Percentiles rank a stretch among this genome's conserved stretches.
These are phyloP conservation scores for Diaporthe vaccinii DNA, from an alignment of 2,329 filamentous ascomycete genomes.

Conservation along the genomic window DNA sequence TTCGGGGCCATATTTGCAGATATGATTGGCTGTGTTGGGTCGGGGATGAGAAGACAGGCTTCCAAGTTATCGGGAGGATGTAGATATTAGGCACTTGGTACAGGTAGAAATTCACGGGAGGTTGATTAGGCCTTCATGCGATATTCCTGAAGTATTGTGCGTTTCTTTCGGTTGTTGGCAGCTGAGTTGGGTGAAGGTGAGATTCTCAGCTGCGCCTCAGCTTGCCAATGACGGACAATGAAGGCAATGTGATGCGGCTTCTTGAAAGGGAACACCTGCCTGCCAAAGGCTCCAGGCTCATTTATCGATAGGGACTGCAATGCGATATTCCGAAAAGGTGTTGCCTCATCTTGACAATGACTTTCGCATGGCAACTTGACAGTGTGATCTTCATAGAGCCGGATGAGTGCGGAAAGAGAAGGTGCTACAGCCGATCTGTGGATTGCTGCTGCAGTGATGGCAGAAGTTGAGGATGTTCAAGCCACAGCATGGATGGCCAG, in stretches of 20 bases:
- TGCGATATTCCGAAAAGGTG: neutral
- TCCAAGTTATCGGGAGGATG: neutral
- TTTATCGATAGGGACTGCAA: constrained; percentile 13
- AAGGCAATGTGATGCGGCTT: neutral
- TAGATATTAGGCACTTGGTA: neutral
- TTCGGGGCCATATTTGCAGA: constrained; percentile 15
- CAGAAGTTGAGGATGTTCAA: neutral
- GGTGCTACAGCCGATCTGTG: neutral
- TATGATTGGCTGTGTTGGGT: neutral
- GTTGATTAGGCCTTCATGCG: neutral
- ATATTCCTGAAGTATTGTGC: neutral
- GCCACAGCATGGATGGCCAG: neutral
- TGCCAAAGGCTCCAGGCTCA: neutral
- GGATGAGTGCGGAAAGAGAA: neutral
- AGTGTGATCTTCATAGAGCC: neutral
- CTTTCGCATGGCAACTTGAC: neutral
- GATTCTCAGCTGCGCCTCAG: neutral
- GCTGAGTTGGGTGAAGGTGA: neutral
- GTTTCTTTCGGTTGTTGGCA: neutral
- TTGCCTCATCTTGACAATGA: constrained; percentile 16
- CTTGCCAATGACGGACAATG: neutral
- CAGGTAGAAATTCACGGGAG: neutral
- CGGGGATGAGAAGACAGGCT: neutral
- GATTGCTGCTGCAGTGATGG: neutral
- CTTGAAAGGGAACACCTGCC: constrained; percentile 8